Evolutionary conservation across 768 basidiomycete species (phyloP).

Genomic region (Dendrothele bispora): DNA sequence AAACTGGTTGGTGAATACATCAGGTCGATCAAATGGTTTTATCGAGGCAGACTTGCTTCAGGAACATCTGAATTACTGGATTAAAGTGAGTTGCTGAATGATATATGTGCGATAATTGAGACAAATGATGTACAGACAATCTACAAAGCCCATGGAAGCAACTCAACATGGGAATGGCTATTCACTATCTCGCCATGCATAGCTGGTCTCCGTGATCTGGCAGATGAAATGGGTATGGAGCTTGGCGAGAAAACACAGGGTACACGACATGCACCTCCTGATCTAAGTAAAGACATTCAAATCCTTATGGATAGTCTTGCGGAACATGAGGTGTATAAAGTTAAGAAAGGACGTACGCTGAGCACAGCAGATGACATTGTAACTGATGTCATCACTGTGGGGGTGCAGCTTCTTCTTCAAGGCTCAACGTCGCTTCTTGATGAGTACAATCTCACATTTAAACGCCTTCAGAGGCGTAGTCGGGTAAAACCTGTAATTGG

Average conservation of each 20-base stretch:
- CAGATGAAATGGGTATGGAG: no score
- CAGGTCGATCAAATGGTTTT: slow-evolving; percentile 19
- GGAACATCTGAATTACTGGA: slow-evolving; percentile 33
- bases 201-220: background rate
- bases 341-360: background rate
- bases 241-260: background rate
- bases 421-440: background rate
- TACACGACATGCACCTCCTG: background rate
- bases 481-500: background rate
- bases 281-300: slow-evolving; percentile 1
- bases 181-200: background rate
- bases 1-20: slow-evolving; percentile 33
- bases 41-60: slow-evolving; percentile 31
- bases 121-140: background rate
- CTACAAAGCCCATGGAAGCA: no score
- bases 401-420: no score
- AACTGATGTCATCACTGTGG: background rate
- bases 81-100: no score
- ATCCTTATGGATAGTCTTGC: slow-evolving; percentile 2
- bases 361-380: background rate
- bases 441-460: background rate
- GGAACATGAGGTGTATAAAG: background rate
- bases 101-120: no score
- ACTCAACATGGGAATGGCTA: background rate
- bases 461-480: background rate